Evolutionary conservation across 2,329 filamentous ascomycete species (phyloP).

Genomic region (Pyrenophora tritici-repentis): DNA sequence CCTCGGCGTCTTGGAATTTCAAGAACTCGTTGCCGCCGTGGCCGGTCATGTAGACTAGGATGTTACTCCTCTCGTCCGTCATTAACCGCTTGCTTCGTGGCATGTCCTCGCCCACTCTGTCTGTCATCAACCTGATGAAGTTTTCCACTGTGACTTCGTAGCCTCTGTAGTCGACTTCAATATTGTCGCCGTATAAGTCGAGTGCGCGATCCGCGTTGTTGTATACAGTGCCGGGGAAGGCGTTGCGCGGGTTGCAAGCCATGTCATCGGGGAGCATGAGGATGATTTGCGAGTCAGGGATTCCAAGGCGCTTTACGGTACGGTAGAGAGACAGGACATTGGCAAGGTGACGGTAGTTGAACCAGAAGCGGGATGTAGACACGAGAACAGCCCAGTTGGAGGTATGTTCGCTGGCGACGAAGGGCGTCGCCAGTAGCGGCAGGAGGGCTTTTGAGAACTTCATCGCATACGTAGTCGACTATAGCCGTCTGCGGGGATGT

Average conservation of each 20-base stretch:
- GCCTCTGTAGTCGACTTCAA: conserved; percentile 96
- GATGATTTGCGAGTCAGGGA: conserved; percentile 98
- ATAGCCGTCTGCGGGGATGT: neutral
- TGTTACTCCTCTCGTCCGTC: conserved; percentile 94
- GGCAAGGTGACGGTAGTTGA: conserved; percentile 98
- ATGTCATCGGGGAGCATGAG: conserved; percentile 99
- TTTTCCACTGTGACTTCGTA: conserved; percentile 99
- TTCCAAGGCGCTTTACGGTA: conserved; percentile 95
- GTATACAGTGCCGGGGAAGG: conserved; percentile 96
- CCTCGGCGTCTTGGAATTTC: conserved; percentile 97
- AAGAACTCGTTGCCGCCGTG: conserved; percentile 97
- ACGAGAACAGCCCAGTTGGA: conserved; percentile 99
- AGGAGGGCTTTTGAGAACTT: conserved; percentile 33
- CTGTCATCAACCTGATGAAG: conserved; percentile 93
- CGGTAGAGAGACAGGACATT: conserved; percentile 98
- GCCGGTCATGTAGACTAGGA: conserved; percentile 98
- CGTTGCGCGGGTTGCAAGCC: conserved; percentile 98
- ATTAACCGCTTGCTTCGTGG: conserved; percentile 90
- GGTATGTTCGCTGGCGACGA: conserved; percentile 75
- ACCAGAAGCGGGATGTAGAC: conserved; percentile 98
- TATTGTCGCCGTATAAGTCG: conserved; percentile 97
- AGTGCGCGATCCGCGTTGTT: conserved; percentile 96
- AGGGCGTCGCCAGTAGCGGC: conserved; percentile 40
- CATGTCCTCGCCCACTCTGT: conserved; percentile 92
- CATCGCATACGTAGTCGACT: conserved; percentile 17